Percentiles rank a stretch among this genome's conserved stretches.
Conservation (phyloP, 768 basidiomycete species). For the Lentinula sp. region DNA sequence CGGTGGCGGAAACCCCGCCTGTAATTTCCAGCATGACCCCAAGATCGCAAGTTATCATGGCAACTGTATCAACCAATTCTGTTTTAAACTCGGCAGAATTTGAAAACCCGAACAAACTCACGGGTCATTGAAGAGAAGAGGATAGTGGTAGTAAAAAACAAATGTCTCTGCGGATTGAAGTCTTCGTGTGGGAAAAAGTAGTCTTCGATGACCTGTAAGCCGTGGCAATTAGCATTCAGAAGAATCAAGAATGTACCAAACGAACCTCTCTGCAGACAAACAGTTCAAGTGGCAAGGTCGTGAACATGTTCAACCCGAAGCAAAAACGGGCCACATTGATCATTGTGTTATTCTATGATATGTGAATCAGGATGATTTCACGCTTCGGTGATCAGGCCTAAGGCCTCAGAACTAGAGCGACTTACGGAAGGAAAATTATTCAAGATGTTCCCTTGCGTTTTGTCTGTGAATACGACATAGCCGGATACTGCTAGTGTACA, state of each 20-base stretch:
- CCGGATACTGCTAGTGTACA: conserved; percentile 79
- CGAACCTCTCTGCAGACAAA: conserved; percentile 96
- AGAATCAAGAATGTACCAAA: neutral
- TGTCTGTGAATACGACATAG: conserved; percentile 85
- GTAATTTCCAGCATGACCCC: conserved; percentile 99
- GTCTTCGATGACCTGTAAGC: conserved; percentile 81
- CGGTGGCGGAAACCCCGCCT: conserved; percentile 91
- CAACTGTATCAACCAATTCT: conserved; percentile 43
- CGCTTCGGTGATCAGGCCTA: neutral
- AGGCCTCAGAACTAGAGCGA: neutral
- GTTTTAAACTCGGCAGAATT: neutral
- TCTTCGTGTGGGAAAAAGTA: conserved; percentile 89
- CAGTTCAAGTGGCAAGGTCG: conserved; percentile 90
- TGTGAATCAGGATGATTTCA: neutral
- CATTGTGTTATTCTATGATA: conserved; percentile 64
- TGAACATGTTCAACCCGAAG: conserved; percentile 97
- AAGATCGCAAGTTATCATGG: conserved; percentile 90
- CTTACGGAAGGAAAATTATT: conserved; percentile 84
- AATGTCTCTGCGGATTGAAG: conserved; percentile 78
- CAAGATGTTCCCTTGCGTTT: conserved; percentile 91
- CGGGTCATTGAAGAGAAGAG: conserved; percentile 78
- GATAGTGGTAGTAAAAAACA: conserved; percentile 86
- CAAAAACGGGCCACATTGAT: conserved; percentile 95
- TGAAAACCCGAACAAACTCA: conserved; percentile 27
- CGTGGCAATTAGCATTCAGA: neutral